Evolutionary conservation across 164 flowering plant species (phyloP), one percentile per base, ranked within the genome.

Genomic region (Kingdonia uniflora): DNA sequence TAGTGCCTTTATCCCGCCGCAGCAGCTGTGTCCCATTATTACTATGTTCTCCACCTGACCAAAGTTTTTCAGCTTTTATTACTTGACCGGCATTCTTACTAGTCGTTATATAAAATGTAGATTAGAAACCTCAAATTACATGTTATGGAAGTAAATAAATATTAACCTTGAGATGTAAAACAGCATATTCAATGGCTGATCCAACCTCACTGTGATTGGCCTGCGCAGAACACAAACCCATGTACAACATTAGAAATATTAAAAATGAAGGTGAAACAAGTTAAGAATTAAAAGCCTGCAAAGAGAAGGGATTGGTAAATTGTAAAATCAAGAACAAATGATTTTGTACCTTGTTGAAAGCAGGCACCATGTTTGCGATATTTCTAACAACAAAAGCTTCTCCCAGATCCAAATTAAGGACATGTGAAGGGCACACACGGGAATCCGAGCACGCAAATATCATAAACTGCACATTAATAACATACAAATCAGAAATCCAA

Each of bases 1-100:
- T 63, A 94, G 97, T 14, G 95, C 97, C 69, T 80, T 80, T 33
- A 94, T 89, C 43, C 99, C 99, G 42, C 99, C 99, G 55, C 95
- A 87, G 55, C 80, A 70, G 75, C 95, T 87, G 73, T 87, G 95
- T 26, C 95, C 95, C 56, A 86, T 81, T 5, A 94, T 89, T 56
- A 94, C 62, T 38, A 94, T 86, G 59, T 79, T 75, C 81, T 82
- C 84, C 72, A 94, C 97, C 98, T 87, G 71, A 19, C 11, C 48
- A 24, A 5, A 26, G 21, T 29, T 19, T 11, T 13, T 21, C 19
- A 20, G 26, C 6, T 24, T 8, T 48, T 48, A 48, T 48, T 17
- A 13, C 14, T 8, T 49, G 51, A 7, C 21, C 21, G 51, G 14
- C 10, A 25, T 48, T 16, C 17, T n/a, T n/a, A n/a, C n/a, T n/a